Evolutionary conservation across 306 rosid genomes (phyloP), one percentile per base, ranked within the genome.

Genomic region (Trifolium subterraneum): DNA sequence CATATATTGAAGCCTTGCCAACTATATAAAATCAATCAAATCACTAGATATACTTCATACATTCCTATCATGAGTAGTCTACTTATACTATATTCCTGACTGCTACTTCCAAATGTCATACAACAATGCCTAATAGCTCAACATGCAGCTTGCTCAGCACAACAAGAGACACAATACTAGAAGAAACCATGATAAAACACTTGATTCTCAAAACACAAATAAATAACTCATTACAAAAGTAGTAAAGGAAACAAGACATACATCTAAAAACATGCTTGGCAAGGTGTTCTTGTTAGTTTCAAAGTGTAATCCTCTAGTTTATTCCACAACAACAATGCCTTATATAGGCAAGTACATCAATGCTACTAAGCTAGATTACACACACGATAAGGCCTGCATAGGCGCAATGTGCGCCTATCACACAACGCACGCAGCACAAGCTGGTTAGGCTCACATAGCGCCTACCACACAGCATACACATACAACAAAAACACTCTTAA

Each of bases 31-130:
- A 63, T 63, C 23, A 38, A 35, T 38, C 22, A 39, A 48, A 71
- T n/a, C 68, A 19, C 29, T 64, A 29, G 11, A 39, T 29, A 71
- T 6, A 51, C 68, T 56, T 11, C 65, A 29, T 61, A 78, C 20
- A 31, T 10, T 64, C 68, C 63, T 19, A 29, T 64, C 45, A 20
- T 6, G 39, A 63, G 27, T 12, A 51, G 56, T 58, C 52, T 14
- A 52, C 71, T 47, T 14, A 56, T 25, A 5, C 55, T 65, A 20
- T 12, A 72, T 65, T 15, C 52, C 22, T 29, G 58, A 60, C 27
- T 66, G 39, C 6, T 20, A 7, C 10, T 10, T 20, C 9, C 18
- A 55, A 2, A 64, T 13, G 4, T n/a, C 29, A 38, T 50, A 50
- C 36, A 70, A 35, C 44, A 70, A 7, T 38, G 44, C 42, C 22